phyloP scores from a whole-genome alignment of 148 eudicot genomes.

The Pouteria glomerata region DNA sequence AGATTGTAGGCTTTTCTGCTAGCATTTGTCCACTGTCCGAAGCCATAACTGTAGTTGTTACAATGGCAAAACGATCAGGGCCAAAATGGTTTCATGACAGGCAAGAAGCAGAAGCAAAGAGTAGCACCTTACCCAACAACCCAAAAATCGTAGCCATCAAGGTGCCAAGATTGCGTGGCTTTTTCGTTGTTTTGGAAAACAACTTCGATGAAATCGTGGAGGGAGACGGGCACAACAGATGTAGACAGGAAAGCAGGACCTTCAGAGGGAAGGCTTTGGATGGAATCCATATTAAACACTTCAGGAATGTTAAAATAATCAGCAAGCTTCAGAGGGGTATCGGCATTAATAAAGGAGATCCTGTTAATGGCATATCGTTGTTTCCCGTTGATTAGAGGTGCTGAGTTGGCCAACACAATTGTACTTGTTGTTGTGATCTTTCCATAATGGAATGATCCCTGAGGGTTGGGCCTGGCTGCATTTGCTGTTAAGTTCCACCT shows the following conservation, averaged over 20 bases:
- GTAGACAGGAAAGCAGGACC: constrained; percentile 46
- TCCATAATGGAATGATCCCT: constrained; percentile 90
- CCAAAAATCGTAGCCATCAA: constrained; percentile 97
- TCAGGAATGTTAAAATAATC: constrained; percentile 79
- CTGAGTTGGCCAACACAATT: constrained; percentile 58
- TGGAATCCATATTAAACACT: constrained; percentile 50
- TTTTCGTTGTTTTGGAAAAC: constrained; percentile 81
- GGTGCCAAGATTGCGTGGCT: constrained; percentile 74
- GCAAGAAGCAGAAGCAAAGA: not conserved
- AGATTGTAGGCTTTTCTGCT: constrained; percentile 46
- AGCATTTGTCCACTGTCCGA: constrained; percentile 61
- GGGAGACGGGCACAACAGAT: constrained; percentile 47
- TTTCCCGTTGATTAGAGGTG: constrained; percentile 62
- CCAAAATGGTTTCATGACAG: not conserved
- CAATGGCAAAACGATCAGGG: constrained; percentile 16
- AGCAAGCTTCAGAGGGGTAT: constrained; percentile 90
- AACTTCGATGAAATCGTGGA: constrained; percentile 73
- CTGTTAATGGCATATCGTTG: constrained; percentile 72
- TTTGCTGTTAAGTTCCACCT: constrained; percentile 94
- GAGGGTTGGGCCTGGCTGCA: constrained; percentile 95
- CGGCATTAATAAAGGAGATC: constrained; percentile 58
- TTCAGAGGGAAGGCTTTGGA: constrained; percentile 51
- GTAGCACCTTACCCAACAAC: constrained; percentile 59
- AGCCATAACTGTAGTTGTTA: constrained; percentile 49
- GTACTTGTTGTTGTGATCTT: constrained; percentile 49